phyloP scores from a whole-genome alignment of 257 asterid genomes.

The Prunella vulgaris region DNA sequence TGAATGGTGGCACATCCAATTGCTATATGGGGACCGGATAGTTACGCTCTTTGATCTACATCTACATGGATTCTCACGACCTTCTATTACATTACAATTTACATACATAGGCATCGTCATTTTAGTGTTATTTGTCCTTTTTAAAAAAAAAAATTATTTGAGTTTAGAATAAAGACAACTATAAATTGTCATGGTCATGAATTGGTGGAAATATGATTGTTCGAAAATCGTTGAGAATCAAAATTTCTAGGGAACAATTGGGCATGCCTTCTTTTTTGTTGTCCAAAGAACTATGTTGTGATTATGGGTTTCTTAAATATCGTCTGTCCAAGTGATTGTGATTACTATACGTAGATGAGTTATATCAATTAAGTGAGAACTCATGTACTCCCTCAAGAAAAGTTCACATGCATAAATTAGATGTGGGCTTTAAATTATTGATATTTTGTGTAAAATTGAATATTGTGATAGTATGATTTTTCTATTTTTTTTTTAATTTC shows the following conservation, averaged over 20 bases:
- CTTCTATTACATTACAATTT: background rate
- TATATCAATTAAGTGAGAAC: no score
- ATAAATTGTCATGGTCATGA: background rate
- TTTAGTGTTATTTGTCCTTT: background rate
- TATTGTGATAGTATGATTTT: no score
- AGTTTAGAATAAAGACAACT: background rate
- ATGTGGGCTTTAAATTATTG: no score
- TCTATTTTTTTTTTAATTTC: no score
- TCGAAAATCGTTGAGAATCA: background rate
- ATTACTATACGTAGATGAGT: no score
- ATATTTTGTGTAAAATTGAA: no score
- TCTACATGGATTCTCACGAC: background rate
- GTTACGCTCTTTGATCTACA: background rate
- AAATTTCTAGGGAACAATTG: background rate
- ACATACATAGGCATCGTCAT: background rate
- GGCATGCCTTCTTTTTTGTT: background rate
- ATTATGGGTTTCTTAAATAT: no score
- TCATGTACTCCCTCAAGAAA: no score
- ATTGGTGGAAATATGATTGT: background rate
- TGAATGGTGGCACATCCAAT: constrained; percentile 17
- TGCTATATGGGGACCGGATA: background rate
- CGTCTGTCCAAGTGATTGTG: no score
- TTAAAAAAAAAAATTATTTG: background rate
- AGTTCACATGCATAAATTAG: no score
- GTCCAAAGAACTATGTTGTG: no score